phyloP scores from a whole-genome alignment of 495 filamentous ascomycete species.

The Pyrenula massariospora region DNA sequence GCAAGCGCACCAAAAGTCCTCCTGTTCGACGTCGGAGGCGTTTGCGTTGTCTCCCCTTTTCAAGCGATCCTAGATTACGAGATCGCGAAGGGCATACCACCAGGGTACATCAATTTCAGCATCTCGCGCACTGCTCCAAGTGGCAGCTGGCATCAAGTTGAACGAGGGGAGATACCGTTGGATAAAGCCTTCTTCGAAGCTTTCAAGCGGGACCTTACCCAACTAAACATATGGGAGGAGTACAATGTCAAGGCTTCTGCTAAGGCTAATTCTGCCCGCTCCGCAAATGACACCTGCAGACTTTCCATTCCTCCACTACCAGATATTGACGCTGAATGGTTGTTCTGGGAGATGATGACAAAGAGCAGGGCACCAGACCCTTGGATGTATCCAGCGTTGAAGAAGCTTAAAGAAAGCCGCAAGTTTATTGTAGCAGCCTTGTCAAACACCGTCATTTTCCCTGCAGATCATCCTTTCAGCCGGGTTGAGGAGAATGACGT shows the following conservation, averaged over 20 bases:
- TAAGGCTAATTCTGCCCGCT: slow-evolving; percentile 10
- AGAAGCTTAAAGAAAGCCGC: slow-evolving; percentile 48
- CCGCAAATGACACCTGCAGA: slow-evolving; percentile 8
- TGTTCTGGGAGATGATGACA: slow-evolving; percentile 93
- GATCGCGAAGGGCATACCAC: slow-evolving; percentile 56
- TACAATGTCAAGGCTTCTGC: slow-evolving; percentile 34
- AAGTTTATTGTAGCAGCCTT: slow-evolving; percentile 68
- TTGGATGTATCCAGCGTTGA: slow-evolving; percentile 77
- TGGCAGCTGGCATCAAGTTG: slow-evolving; percentile 78
- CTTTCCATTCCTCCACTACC: slow-evolving; percentile 51
- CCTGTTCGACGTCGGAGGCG: slow-evolving; percentile 93
- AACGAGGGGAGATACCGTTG: slow-evolving; percentile 62
- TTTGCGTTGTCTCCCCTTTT: slow-evolving; percentile 87
- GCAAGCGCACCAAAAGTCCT: slow-evolving; percentile 56
- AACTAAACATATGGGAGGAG: slow-evolving; percentile 50
- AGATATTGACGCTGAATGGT: slow-evolving; percentile 59
- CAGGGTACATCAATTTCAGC: slow-evolving; percentile 82
- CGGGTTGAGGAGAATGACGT: slow-evolving; percentile 31
- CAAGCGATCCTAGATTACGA: slow-evolving; percentile 90
- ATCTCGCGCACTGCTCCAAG: slow-evolving; percentile 67
- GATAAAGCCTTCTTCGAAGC: slow-evolving; percentile 62
- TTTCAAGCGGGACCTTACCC: slow-evolving; percentile 64
- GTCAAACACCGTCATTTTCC: slow-evolving; percentile 80
- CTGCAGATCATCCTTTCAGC: slow-evolving; percentile 49
- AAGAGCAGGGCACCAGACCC: slow-evolving; percentile 60